A percentile compares a stretch with the other conserved stretches of the same genome.
These are phyloP conservation scores for Trichomonascaceae sp. DNA, from an alignment of 1,139 yeast species.

Conservation along the genomic window DNA sequence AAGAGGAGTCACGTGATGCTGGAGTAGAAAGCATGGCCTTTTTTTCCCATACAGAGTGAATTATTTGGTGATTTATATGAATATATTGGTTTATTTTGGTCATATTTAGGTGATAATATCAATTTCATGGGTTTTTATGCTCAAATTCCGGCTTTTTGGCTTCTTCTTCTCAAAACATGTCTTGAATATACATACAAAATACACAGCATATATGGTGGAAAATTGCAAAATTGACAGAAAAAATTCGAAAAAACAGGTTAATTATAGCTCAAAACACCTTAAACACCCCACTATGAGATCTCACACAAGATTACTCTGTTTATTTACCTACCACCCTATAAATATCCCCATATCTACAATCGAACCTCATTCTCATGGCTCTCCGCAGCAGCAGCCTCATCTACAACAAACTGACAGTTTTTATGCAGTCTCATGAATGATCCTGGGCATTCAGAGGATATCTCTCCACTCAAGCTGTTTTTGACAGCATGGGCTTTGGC, in stretches of 20 bases:
- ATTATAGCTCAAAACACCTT: too few relatives aligned
- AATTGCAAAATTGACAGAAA: too few relatives aligned
- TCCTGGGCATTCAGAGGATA: constrained; percentile 26
- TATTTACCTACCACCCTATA: too few relatives aligned
- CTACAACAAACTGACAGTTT: constrained; percentile 22
- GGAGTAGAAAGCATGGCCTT: not conserved
- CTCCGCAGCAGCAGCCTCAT: constrained; percentile 21
- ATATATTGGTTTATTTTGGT: not conserved
- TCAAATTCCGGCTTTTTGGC: too few relatives aligned
- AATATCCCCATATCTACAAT: constrained; percentile 1
- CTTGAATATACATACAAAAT: too few relatives aligned
- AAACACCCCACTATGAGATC: too few relatives aligned
- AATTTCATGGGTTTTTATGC: too few relatives aligned
- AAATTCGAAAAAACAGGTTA: too few relatives aligned
- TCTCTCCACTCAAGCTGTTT: constrained; percentile 21
- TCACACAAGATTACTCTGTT: too few relatives aligned
- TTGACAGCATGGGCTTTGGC: constrained; percentile 27
- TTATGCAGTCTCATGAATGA: constrained; percentile 24
- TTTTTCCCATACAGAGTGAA: too few relatives aligned
- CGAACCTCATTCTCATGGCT: constrained; percentile 10
- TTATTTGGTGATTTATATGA: not conserved
- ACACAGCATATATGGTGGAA: too few relatives aligned
- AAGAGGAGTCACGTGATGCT: not conserved
- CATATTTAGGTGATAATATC: not conserved
- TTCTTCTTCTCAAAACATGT: too few relatives aligned